A percentile compares a stretch with the other conserved stretches of the same genome.
phyloP scores from a whole-genome alignment of 345 rosid species.

The Crucihimalaya himalaica region DNA sequence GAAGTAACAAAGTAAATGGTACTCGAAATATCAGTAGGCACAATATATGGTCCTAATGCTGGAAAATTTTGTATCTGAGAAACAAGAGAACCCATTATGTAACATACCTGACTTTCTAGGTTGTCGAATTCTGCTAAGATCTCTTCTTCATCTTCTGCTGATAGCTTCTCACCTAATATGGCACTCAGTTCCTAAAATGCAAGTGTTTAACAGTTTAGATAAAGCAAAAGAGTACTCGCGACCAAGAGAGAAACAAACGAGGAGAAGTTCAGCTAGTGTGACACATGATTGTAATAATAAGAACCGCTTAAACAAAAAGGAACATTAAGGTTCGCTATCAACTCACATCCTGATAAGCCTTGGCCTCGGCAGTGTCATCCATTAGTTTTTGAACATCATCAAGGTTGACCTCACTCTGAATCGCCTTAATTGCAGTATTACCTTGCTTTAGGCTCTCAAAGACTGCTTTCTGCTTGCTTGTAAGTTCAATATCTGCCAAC shows the following conservation, averaged over 20 bases:
- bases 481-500: slow-evolving; percentile 92
- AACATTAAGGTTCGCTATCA: slow-evolving; percentile 5
- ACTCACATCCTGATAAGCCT: slow-evolving; percentile 94
- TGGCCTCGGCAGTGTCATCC: slow-evolving; percentile 96
- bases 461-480: slow-evolving; percentile 95
- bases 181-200: slow-evolving; percentile 79
- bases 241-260: neutral
- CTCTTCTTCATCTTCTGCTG: slow-evolving; percentile 95
- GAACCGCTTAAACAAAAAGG: neutral
- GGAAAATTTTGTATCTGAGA: neutral
- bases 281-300: neutral
- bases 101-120: slow-evolving; percentile 72
- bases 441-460: slow-evolving; percentile 92
- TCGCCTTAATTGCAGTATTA: slow-evolving; percentile 74
- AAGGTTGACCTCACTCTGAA: slow-evolving; percentile 83
- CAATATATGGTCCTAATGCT: neutral
- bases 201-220: slow-evolving; percentile 19
- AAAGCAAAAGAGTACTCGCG: neutral
- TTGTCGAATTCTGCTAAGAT: slow-evolving; percentile 89
- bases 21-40: neutral
- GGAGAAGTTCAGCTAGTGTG: neutral
- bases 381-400: slow-evolving; percentile 93
- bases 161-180: slow-evolving; percentile 83
- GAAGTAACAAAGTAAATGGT: neutral
- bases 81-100: neutral